These are phyloP conservation scores for Gymnopilus junonius DNA, from an alignment of 768 basidiomycete species.

Conservation along the genomic window DNA sequence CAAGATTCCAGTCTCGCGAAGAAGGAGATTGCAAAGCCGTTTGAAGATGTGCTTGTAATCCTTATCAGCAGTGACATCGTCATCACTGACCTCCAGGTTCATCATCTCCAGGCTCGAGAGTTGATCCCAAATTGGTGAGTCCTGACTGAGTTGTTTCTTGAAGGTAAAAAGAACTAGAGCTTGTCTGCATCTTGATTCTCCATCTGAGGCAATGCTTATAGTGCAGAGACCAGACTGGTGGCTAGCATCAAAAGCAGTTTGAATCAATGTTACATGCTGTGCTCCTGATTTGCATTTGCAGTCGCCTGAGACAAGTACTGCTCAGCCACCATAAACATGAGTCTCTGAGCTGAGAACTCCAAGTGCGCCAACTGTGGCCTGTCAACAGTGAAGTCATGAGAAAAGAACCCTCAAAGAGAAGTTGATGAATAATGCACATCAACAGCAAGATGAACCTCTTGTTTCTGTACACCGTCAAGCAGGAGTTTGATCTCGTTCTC, in stretches of 20 bases:
- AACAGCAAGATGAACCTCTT: not conserved
- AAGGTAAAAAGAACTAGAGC: constrained; percentile 17
- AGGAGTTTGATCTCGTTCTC: not conserved
- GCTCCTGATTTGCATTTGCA: constrained; percentile 27
- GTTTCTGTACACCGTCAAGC: not conserved
- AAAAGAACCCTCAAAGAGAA: not conserved
- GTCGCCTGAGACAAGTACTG: constrained; percentile 26
- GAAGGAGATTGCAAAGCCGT: constrained; percentile 30
- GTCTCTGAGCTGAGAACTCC: constrained; percentile 23
- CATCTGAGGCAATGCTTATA: constrained; percentile 27
- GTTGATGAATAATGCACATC: not conserved
- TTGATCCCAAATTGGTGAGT: constrained; percentile 23
- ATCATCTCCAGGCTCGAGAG: constrained; percentile 26
- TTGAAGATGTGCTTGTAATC: constrained; percentile 41
- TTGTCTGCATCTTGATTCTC: constrained; percentile 20
- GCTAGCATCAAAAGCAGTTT: constrained; percentile 9
- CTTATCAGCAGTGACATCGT: constrained; percentile 40
- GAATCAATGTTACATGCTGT: constrained; percentile 18
- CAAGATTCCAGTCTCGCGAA: constrained; percentile 30
- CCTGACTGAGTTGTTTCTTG: not conserved
- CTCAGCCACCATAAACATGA: constrained; percentile 21
- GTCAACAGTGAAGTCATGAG: not conserved
- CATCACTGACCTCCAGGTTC: constrained; percentile 34
- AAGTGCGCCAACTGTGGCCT: constrained; percentile 30
- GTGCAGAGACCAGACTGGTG: constrained; percentile 2